Percentiles rank a stretch among this genome's conserved stretches.
These are phyloP conservation scores for Hymenoscyphus salicellus DNA, from an alignment of 2,329 filamentous ascomycete genomes.

Conservation along the genomic window DNA sequence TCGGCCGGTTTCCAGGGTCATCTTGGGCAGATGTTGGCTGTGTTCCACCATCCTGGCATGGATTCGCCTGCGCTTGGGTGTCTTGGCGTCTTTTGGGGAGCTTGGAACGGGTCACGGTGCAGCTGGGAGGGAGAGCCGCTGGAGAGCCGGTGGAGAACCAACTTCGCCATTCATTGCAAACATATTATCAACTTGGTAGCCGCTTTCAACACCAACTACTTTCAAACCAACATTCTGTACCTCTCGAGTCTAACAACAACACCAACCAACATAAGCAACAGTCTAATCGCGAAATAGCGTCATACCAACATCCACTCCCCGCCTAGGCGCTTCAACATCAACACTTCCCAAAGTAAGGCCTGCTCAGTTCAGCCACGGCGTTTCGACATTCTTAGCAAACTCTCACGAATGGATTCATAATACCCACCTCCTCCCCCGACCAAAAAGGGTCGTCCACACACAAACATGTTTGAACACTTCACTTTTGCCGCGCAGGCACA, in stretches of 20 bases:
- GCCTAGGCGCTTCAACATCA: not conserved
- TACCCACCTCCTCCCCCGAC: not conserved
- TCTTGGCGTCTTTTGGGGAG: not conserved
- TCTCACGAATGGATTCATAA: slow-evolving; percentile 13
- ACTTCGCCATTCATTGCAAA: not conserved
- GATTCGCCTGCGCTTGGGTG: not conserved
- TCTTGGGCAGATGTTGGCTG: not conserved
- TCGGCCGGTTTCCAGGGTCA: not conserved
- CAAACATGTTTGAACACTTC: slow-evolving; percentile 33
- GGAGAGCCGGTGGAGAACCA: too few relatives aligned
- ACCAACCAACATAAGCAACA: not conserved
- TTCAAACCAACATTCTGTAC: not conserved
- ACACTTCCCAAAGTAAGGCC: not conserved
- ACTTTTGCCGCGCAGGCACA: slow-evolving; percentile 28
- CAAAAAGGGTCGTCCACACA: not conserved
- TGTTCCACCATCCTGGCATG: not conserved
- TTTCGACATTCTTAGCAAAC: slow-evolving; percentile 7
- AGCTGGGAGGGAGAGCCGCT: not conserved
- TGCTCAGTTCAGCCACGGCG: slow-evolving; percentile 10
- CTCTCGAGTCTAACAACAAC: not conserved
- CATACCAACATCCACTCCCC: not conserved
- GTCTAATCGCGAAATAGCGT: not conserved
- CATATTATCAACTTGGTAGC: not conserved
- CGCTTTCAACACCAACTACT: not conserved
- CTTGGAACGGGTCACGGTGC: not conserved